A percentile compares a stretch with the other conserved stretches of the same genome.
These are phyloP conservation scores for Echeveria elegans DNA, from an alignment of 164 flowering plant genomes.

Conservation along the genomic window DNA sequence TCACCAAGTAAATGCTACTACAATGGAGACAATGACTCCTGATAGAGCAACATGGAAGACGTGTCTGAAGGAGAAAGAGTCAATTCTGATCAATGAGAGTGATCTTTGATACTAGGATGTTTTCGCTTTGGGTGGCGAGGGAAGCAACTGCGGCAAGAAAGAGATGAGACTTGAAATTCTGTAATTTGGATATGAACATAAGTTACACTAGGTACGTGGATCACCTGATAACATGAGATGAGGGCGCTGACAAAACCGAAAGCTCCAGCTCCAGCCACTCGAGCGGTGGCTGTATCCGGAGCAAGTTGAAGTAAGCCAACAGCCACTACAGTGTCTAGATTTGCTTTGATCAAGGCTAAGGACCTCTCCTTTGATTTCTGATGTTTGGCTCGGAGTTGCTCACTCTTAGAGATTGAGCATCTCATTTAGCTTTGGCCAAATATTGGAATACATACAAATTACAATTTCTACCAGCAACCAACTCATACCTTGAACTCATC, in stretches of 20 bases:
- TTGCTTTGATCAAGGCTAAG: slow-evolving; percentile 67
- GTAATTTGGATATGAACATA: background rate
- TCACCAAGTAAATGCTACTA: background rate
- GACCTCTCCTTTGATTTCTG: slow-evolving; percentile 74
- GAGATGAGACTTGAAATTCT: background rate
- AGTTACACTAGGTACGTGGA: background rate
- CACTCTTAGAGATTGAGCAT: slow-evolving; percentile 33
- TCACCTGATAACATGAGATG: slow-evolving; percentile 97
- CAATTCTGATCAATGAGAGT: background rate
- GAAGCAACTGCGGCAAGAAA: slow-evolving; percentile 55
- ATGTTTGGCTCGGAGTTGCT: slow-evolving; percentile 52
- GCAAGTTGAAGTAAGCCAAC: slow-evolving; percentile 91
- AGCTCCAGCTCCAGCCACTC: slow-evolving; percentile 93
- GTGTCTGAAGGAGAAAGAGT: background rate
- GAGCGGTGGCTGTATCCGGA: slow-evolving; percentile 88
- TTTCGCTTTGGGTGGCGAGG: slow-evolving; percentile 56
- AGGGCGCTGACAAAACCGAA: slow-evolving; percentile 81
- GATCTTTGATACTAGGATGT: slow-evolving; percentile 22
- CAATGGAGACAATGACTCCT: background rate
- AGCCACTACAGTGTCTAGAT: slow-evolving; percentile 79
- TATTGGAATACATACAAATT: background rate
- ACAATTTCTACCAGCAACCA: background rate
- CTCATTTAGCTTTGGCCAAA: background rate
- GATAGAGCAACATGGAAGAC: background rate
- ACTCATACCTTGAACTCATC: slow-evolving; percentile 51